A percentile compares a stretch with the other conserved stretches of the same genome.
Evolutionary conservation across 129 eudicot genomes (phyloP).

Genomic region (Chrysanthemum lavandulifolium): DNA sequence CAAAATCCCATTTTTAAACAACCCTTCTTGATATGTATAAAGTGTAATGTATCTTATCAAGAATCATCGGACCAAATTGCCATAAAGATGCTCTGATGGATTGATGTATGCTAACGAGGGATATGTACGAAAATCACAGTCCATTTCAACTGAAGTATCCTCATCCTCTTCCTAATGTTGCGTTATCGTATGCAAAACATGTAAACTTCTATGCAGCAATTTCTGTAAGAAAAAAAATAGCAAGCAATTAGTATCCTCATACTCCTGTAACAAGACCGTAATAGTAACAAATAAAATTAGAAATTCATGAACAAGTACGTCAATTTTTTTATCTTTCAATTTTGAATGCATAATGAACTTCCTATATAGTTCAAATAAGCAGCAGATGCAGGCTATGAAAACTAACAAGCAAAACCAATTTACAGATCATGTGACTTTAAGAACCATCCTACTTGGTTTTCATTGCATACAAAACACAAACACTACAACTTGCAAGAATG

Average conservation of each 20-base stretch:
- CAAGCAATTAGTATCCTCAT: constrained; percentile 1
- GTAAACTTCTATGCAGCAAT: constrained; percentile 69
- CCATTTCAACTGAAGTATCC: constrained; percentile 35
- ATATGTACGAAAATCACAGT: constrained; percentile 38
- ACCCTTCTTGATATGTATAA: constrained; percentile 34
- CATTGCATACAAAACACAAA: constrained; percentile 6
- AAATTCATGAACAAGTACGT: too few relatives aligned
- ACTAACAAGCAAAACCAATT: neutral
- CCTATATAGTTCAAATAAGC: too few relatives aligned
- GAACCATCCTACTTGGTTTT: constrained; percentile 15
- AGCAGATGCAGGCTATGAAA: too few relatives aligned
- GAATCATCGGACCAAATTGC: constrained; percentile 29
- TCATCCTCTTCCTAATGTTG: constrained; percentile 49
- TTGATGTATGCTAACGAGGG: constrained; percentile 38
- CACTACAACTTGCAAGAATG: neutral
- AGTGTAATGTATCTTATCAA: constrained; percentile 24
- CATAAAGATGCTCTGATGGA: constrained; percentile 25
- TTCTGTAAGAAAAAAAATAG: constrained; percentile 34
- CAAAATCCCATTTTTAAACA: constrained; percentile 35
- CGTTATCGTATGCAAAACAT: constrained; percentile 46
- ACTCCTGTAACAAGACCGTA: neutral
- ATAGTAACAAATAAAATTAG: too few relatives aligned
- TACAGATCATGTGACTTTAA: neutral
- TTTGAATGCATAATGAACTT: too few relatives aligned
- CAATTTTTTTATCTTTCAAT: too few relatives aligned